Evolutionary conservation across 2,329 filamentous ascomycete species (phyloP).

Genomic region (Venturia aucupariae): DNA sequence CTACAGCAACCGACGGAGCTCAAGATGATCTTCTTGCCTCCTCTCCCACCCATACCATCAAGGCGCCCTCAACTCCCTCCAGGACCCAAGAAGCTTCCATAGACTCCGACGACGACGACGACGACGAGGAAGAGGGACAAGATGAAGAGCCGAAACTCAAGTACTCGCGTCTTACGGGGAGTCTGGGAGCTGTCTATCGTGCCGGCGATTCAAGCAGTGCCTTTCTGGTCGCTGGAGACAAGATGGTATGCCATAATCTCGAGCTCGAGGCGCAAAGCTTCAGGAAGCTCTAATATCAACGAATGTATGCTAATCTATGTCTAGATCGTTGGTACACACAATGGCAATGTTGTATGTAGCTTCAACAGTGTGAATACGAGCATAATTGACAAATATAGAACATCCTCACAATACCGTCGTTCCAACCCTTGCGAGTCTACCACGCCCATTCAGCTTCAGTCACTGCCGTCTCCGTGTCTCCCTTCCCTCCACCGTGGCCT

Average conservation of each 20-base stretch:
- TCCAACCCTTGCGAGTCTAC: slow-evolving; percentile 76
- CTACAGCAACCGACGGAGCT: not conserved
- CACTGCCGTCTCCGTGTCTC: slow-evolving; percentile 82
- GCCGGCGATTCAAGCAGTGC: slow-evolving; percentile 92
- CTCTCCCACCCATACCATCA: not conserved
- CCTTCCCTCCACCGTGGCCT: slow-evolving; percentile 56
- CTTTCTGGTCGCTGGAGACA: slow-evolving; percentile 86
- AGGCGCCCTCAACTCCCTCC: not conserved
- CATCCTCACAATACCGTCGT: slow-evolving; percentile 71
- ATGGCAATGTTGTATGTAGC: slow-evolving; percentile 77
- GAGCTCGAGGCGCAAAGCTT: slow-evolving; percentile 10
- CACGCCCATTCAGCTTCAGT: slow-evolving; percentile 89
- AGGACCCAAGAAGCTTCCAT: not conserved
- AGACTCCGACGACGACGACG: slow-evolving; percentile 27
- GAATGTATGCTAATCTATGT: slow-evolving; percentile 17
- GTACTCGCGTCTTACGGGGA: slow-evolving; percentile 77
- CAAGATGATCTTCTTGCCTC: not conserved
- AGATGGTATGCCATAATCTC: slow-evolving; percentile 60
- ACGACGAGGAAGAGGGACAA: slow-evolving; percentile 70
- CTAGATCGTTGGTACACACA: slow-evolving; percentile 87
- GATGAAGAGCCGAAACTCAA: slow-evolving; percentile 94
- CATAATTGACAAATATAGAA: slow-evolving; percentile 46
- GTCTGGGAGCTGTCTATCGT: slow-evolving; percentile 72
- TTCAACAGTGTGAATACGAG: not conserved
- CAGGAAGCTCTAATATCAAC: not conserved